A percentile compares a stretch with the other conserved stretches of the same genome.
Evolutionary conservation across 148 eudicot genomes (phyloP).

Genomic region (Heliamphora exappendiculata): DNA sequence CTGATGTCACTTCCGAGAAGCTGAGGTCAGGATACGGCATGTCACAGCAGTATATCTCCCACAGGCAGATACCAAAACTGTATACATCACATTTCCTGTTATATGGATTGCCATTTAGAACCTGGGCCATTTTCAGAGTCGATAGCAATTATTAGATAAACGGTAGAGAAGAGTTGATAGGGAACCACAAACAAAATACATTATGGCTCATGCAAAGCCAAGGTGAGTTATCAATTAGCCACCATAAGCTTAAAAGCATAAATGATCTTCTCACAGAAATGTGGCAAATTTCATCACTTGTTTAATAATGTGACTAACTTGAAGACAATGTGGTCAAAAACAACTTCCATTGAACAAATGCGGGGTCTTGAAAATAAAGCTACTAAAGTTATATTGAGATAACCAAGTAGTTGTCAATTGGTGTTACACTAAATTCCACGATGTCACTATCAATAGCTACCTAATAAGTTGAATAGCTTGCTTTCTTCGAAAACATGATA

Average conservation of each 20-base stretch:
- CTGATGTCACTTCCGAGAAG: constrained; percentile 88
- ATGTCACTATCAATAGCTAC: no score
- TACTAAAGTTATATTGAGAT: background rate
- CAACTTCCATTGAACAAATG: background rate
- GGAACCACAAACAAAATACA: background rate
- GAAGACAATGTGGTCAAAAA: background rate
- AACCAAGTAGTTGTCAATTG: background rate
- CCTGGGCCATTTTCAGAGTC: constrained; percentile 33
- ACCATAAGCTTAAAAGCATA: background rate
- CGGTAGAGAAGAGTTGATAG: background rate
- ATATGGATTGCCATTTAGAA: constrained; percentile 71
- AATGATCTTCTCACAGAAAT: background rate
- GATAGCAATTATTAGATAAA: background rate
- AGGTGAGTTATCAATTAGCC: background rate
- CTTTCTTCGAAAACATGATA: background rate
- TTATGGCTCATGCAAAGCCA: background rate
- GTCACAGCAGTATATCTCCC: constrained; percentile 96
- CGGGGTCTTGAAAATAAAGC: background rate
- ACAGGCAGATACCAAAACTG: constrained; percentile 79
- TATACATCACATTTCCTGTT: constrained; percentile 85
- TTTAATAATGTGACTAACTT: background rate
- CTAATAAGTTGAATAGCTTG: no score
- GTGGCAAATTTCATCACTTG: background rate
- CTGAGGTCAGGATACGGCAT: constrained; percentile 93
- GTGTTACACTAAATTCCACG: background rate